A percentile compares a stretch with the other conserved stretches of the same genome.
These are phyloP conservation scores for Colletotrichum shisoi DNA, from an alignment of 2,329 filamentous ascomycete species.

Conservation along the genomic window DNA sequence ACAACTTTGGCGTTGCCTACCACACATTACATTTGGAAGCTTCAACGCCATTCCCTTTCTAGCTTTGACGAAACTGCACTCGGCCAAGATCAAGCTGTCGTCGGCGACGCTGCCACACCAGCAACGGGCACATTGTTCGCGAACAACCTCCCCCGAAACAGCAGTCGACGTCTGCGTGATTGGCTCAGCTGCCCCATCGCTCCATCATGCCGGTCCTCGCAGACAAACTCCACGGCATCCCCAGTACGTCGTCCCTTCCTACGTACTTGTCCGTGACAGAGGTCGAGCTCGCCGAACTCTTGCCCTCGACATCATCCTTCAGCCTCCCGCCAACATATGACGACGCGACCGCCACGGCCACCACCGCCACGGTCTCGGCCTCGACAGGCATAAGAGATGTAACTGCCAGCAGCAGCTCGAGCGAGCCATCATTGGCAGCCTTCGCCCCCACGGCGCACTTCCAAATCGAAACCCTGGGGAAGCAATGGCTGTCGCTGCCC, in stretches of 20 bases:
- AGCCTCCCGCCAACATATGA: slow-evolving; percentile 45
- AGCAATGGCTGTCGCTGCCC: slow-evolving; percentile 54
- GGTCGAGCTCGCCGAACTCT: slow-evolving; percentile 12
- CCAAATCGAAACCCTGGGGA: slow-evolving; percentile 59
- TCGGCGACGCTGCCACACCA: no score
- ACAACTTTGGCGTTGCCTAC: neutral
- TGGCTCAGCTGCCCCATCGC: neutral
- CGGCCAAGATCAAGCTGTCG: no score
- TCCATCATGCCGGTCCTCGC: slow-evolving; percentile 9
- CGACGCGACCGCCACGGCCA: slow-evolving; percentile 40
- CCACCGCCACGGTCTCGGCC: slow-evolving; percentile 35
- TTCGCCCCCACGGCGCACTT: slow-evolving; percentile 57
- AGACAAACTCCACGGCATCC: neutral
- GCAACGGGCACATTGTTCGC: neutral
- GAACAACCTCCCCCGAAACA: neutral
- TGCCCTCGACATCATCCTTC: neutral
- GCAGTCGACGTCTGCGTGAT: neutral
- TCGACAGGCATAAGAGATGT: neutral
- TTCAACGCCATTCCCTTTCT: neutral
- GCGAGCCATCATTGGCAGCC: slow-evolving; percentile 24
- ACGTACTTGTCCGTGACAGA: slow-evolving; percentile 9
- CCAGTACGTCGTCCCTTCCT: neutral
- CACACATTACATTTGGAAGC: neutral
- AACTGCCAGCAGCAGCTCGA: neutral
- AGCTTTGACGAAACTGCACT: neutral